Base-by-base conservation (phyloP, 192 early-diverging fungal species). In the Powellomyces hirtus region DNA sequence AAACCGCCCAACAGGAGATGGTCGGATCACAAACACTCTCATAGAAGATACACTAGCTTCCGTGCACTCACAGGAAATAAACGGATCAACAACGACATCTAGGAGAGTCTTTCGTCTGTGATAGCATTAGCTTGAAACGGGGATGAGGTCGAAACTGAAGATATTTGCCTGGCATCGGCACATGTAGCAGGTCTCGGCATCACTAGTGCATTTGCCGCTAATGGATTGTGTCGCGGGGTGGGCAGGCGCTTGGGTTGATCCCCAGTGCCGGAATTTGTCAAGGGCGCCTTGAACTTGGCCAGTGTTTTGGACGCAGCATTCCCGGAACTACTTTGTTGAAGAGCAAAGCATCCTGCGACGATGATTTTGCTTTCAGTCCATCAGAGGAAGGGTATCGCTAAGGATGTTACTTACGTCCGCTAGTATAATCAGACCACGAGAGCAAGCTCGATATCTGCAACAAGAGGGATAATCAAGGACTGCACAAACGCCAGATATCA, bases 41-140 rank as follows among this genome's bases (percentile, higher is more conserved):
- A 24, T 0, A 7, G 24, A 4, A n/a, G 58, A 11, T 31, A 4
- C 29, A 29, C 18, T 20, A 56, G n/a, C n/a, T 29, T 33, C 2
- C 2, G 20, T 46, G 20, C 8, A 36, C 37, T 40, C 44, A 65
- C 44, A 18, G 18, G 69, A 62, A 11, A 83, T 36, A 13, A 74
- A 22, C 0, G 81, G 81, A 49, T 83, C 81, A 8, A 84, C 66
- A 0, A 83, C 78, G 0, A 83, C 82, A 62, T 78, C 79, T 0
- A 78, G 44, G 16, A 79, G 49, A 13, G 66, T 30, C 38, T 7
- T 45, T 11, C 18, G 31, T 31, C 57, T 49, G 29, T 18, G 10
- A 29, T 7, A 2, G 2, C 58, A 30, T 36, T 35, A 0, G 30
- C 2, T 66, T 20, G 20, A 27, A 27, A 18, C 58, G 26, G 49